These are phyloP conservation scores for Bothriochloa decipiens DNA, from an alignment of 176 grass and related monocot genomes.

Conservation along the genomic window DNA sequence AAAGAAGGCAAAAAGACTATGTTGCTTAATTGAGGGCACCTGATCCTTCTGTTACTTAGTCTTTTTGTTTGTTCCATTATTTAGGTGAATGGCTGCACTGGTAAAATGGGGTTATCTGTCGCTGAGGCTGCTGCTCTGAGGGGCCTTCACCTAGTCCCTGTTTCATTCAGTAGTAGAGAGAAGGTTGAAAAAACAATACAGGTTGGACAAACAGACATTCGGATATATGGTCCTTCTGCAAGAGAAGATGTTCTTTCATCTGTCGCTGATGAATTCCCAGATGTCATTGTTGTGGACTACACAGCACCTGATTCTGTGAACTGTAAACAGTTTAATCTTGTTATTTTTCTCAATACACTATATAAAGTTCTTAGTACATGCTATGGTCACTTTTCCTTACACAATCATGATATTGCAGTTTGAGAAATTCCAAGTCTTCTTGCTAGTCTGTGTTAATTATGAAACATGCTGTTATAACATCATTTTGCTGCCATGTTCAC, in stretches of 20 bases:
- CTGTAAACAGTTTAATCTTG: conserved; percentile 52
- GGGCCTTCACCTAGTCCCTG: conserved; percentile 77
- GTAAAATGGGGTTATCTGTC: conserved; percentile 80
- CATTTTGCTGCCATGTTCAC: neutral
- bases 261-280: conserved; percentile 62
- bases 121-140: conserved; percentile 63
- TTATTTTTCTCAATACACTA: conserved; percentile 1
- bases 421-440: neutral
- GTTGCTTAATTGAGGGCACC: neutral
- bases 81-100: conserved; percentile 92
- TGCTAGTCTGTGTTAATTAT: neutral
- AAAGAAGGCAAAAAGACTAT: neutral
- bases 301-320: conserved; percentile 80
- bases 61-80: conserved; percentile 32
- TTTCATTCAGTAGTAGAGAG: conserved; percentile 83
- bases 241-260: conserved; percentile 81
- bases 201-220: conserved; percentile 56
- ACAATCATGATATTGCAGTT: neutral
- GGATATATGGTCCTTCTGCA: conserved; percentile 69
- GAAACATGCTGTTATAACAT: conserved; percentile 8
- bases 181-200: conserved; percentile 58
- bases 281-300: conserved; percentile 90
- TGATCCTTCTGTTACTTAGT: conserved; percentile 2
- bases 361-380: conserved; percentile 14
- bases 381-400: conserved; percentile 9